Base-by-base conservation (phyloP, 2,329 filamentous ascomycete genomes). In the Alternaria gansuensis region DNA sequence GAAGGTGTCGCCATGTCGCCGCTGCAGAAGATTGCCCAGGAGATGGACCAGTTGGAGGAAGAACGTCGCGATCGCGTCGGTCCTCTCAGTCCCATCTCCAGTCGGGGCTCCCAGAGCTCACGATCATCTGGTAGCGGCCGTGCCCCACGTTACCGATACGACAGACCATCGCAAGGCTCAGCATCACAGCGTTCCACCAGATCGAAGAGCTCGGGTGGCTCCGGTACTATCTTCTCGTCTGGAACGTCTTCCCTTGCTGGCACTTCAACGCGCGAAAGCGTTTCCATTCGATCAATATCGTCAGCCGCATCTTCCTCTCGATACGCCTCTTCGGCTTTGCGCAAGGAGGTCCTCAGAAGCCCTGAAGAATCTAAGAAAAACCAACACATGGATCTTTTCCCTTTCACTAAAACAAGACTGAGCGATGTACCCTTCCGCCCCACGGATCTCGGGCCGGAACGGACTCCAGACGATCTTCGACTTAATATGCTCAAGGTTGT, bases 401-500 rank as follows among this genome's bases (percentile, higher is more conserved):
- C 93, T 31, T 94, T 89, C 70, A 94, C 90, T 3, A 88, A 91
- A 54, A 89, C 89, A 41, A 87, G 93, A 14, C 82, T 98, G 6
- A 90, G 87, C 61, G 92, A 97, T 64, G 87, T 97, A 4, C 89
- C 91, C 0, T 96, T 96, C 74, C 88, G 90, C 68, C 87, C 90
- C 46, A 87, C 88, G 0, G 84, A 87, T 43, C 81, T 83, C 44
- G 81, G 77, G 28, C 75, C 76, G 41, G 75, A 74, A 40, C 74
- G 79, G 13, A 81, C 75, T 6, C 78, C 87, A 8, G 90, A 97
- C 67, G 89, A 96, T 66, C 84, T 97, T 43, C 88, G 94, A 46
- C 85, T 85, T 45, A 93, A 97, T 76, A 97, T 99, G 93, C 84
- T 99, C 4, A 91, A 85, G 66, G 90, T 93, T 5, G 93, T 99